phyloP scores from a whole-genome alignment of 2,329 filamentous ascomycete genomes.

The Nectriaceae sp. region DNA sequence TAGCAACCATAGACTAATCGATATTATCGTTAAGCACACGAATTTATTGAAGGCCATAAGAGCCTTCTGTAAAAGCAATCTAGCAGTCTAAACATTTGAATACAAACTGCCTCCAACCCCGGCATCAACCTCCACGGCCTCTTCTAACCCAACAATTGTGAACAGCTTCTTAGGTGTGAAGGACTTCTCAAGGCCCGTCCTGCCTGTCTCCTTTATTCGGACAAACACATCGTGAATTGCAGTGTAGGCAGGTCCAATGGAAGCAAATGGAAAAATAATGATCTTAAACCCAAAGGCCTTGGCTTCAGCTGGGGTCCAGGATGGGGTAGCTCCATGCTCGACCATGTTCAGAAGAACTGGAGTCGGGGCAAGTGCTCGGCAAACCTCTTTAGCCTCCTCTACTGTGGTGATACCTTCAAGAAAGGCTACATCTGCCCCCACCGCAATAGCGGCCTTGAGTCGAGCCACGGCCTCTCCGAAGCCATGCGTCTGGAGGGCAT shows the following conservation, averaged over 20 bases:
- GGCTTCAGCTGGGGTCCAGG: conserved; percentile 54
- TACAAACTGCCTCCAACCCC: conserved; percentile 12
- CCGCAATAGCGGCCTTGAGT: conserved; percentile 50
- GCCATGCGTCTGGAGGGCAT: conserved; percentile 58
- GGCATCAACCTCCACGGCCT: conserved; percentile 49
- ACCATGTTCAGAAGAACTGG: conserved; percentile 61
- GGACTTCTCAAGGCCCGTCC: conserved; percentile 38
- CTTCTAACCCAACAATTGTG: conserved; percentile 51
- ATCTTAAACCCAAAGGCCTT: conserved; percentile 58
- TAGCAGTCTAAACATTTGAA: conserved; percentile 1
- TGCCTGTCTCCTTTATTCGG: conserved; percentile 39
- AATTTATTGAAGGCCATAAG: conserved; percentile 4
- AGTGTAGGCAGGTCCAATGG: conserved; percentile 48
- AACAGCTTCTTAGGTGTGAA: conserved; percentile 51
- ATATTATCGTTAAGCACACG: too few species aligned
- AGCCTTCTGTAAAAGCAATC: neutral
- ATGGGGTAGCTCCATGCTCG: conserved; percentile 55
- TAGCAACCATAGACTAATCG: too few species aligned
- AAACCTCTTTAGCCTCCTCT: conserved; percentile 50
- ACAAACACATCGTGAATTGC: conserved; percentile 41
- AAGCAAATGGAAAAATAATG: conserved; percentile 57
- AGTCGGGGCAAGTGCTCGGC: conserved; percentile 49
- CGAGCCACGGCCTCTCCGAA: conserved; percentile 57
- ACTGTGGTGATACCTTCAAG: conserved; percentile 58
- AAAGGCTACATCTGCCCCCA: conserved; percentile 61